Evolutionary conservation across 2,329 filamentous ascomycete genomes (phyloP).

Genomic region (Penicillium sp.): DNA sequence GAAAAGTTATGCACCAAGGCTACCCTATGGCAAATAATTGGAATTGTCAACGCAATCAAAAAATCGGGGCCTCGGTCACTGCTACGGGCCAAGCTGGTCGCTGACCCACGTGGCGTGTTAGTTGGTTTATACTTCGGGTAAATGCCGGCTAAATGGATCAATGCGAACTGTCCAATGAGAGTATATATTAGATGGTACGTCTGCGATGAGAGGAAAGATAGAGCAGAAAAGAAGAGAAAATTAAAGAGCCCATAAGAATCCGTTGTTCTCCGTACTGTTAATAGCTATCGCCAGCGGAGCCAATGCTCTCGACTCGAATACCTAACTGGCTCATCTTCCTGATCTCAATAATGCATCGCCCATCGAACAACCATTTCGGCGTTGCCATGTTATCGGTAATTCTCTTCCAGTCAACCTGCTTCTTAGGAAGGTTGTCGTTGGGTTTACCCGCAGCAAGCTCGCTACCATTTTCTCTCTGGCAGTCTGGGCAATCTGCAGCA

Average conservation of each 20-base stretch:
- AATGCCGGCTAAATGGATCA: background rate
- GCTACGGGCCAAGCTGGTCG: too few relatives aligned
- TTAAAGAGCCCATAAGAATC: background rate
- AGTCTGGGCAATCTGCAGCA: constrained; percentile 18
- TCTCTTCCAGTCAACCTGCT: constrained; percentile 16
- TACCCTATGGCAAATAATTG: too few relatives aligned
- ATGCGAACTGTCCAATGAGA: background rate
- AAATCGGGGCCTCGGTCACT: too few relatives aligned
- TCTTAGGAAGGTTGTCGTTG: constrained; percentile 5
- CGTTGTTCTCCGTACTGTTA: background rate
- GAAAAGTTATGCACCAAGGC: too few relatives aligned
- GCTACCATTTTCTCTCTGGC: constrained; percentile 8
- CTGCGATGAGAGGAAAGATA: background rate
- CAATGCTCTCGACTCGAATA: constrained; percentile 20
- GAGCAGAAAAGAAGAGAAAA: background rate
- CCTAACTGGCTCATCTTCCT: constrained; percentile 17
- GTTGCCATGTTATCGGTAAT: constrained; percentile 13
- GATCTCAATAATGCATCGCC: constrained; percentile 17
- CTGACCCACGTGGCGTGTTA: too few relatives aligned
- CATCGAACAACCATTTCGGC: constrained; percentile 20
- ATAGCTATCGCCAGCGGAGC: constrained; percentile 7
- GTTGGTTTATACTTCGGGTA: background rate
- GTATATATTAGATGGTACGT: background rate
- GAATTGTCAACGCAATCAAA: too few relatives aligned
- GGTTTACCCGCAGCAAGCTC: background rate